These are phyloP conservation scores for Colletotrichum sp. DNA, from an alignment of 2,329 filamentous ascomycete species.

Conservation along the genomic window DNA sequence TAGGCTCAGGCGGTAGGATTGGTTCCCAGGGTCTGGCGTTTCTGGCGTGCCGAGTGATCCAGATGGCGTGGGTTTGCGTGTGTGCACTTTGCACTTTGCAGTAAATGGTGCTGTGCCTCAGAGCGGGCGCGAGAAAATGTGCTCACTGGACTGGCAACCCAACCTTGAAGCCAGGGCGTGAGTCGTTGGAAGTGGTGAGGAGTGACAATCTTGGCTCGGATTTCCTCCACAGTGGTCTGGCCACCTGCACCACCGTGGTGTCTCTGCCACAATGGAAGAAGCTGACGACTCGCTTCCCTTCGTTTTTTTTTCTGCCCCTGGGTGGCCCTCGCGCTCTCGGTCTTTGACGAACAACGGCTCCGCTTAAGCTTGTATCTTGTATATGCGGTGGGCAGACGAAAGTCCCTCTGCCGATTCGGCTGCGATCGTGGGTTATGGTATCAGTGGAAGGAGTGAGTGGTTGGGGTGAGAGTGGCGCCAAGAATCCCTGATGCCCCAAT, in stretches of 20 bases:
- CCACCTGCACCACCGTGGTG: not conserved
- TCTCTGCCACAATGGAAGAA: not conserved
- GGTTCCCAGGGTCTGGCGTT: not conserved
- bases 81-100: not conserved
- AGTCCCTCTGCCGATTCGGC: not conserved
- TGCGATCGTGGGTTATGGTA: not conserved
- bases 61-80: constrained; percentile 1
- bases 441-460: not conserved
- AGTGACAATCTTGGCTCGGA: not conserved
- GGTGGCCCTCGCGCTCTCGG: not conserved
- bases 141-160: not conserved
- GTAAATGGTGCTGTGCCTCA: not conserved
- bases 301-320: not conserved
- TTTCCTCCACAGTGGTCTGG: not conserved
- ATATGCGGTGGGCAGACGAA: not conserved
- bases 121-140: not conserved
- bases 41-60: constrained; percentile 14
- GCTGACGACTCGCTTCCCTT: not conserved
- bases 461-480: not conserved
- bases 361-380: not conserved
- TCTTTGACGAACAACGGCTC: not conserved
- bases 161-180: not conserved
- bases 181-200: not conserved
- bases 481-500: not conserved
- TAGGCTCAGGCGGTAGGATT: constrained; percentile 1